Evolutionary conservation across 2,329 filamentous ascomycete species (phyloP), one percentile per base, ranked within the genome.

Genomic region (Helotiales sp.): DNA sequence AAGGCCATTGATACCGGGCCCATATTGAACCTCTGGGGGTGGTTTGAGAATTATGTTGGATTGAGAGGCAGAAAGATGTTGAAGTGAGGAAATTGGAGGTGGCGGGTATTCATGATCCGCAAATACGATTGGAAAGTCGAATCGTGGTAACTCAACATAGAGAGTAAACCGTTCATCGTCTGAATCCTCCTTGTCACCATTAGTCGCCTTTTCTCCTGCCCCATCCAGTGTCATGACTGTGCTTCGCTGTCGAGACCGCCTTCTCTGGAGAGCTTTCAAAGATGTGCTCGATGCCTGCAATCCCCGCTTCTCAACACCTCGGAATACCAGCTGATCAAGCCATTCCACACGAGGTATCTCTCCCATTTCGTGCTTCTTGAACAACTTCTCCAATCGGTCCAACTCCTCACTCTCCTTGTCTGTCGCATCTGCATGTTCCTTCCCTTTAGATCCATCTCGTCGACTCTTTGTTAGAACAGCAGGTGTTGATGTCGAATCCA

Each of bases 321-420:
- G 89, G 77, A 97, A 99, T 2, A 97, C 94, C 73, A 98, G 86
- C 75, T 96, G 92, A 78, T 99, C 96, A 50, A 99, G 86, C 96
- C 96, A 99, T 74, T 96, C 93, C 57, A 97, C 91, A 17, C 93
- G 88, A 0, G 93, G 89, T 28, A 99, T 95, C 77, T 99, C 96
- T 20, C 93, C 94, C 91, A 97, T 96, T 77, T 99, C 96, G 76
- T 98, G 96, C 80, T 97, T 97, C 80, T 99, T 99, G 77, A 99
- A 91, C 24, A 98, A 80, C 63, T 89, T 90, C 76, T 98, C 94
- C 72, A 99, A 86, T 20, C 96, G 86, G 74, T 97, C 93, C 69
- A 97, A 85, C 79, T 99, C 96, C 62, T 93, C 89, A n/a, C 82
- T 82, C 67, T 96, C 89, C 72, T 90, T 90, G 65, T 91, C 88